Evolutionary conservation across 78 protist genomes (phyloP).

Genomic region (Bodo saltans): DNA sequence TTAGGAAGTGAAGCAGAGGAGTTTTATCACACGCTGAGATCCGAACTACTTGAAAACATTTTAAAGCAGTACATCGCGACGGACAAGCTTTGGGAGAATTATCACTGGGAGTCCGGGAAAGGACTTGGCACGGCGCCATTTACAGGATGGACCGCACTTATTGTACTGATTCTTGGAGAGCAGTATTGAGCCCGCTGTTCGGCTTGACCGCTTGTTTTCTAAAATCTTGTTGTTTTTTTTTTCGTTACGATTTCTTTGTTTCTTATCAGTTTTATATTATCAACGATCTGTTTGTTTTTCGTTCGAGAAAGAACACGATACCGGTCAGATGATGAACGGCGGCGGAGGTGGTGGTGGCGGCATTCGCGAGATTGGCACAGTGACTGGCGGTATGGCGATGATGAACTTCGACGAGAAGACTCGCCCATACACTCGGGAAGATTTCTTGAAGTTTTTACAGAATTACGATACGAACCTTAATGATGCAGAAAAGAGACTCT

Average conservation of each 20-base stretch:
- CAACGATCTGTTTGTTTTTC: too few species aligned
- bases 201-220: neutral
- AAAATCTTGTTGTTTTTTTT: neutral
- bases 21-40: conserved; percentile 40
- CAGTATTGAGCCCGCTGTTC: neutral
- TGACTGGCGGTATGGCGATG: neutral
- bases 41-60: conserved; percentile 45
- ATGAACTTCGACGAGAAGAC: neutral
- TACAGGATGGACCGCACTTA: conserved; percentile 67
- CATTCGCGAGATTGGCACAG: neutral
- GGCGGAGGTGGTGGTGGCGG: neutral
- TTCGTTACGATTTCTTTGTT: too few species aligned
- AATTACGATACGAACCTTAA: neutral
- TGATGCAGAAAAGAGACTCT: neutral
- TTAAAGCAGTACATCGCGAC: conserved; percentile 42
- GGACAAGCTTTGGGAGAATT: conserved; percentile 87
- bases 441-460: neutral
- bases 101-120: conserved; percentile 54
- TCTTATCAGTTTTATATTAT: too few species aligned
- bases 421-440: neutral
- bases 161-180: neutral
- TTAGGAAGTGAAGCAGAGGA: neutral
- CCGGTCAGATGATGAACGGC: neutral
- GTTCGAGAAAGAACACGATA: too few species aligned
- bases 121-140: conserved; percentile 83